These are phyloP conservation scores for Chlamydomonas incerta DNA, from an alignment of 139 green algal genomes.

Conservation along the genomic window DNA sequence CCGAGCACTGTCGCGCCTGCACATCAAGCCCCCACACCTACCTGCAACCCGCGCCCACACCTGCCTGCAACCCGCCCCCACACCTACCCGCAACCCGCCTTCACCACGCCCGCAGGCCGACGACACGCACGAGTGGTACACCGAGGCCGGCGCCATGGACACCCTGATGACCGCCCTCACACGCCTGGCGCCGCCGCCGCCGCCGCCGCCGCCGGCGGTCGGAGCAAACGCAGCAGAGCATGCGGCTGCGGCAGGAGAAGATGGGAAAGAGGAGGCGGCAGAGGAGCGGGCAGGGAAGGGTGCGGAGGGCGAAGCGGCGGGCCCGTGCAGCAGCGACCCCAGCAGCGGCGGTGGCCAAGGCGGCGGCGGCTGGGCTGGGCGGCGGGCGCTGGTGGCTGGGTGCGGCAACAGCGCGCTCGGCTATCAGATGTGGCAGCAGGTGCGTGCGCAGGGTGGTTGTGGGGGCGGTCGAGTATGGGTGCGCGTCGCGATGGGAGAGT, in stretches of 20 bases:
- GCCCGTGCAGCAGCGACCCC: background rate
- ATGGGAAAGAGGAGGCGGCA: too few relatives aligned
- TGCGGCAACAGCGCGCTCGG: constrained; percentile 15
- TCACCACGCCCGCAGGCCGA: background rate
- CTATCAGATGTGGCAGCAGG: background rate
- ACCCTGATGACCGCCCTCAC: background rate
- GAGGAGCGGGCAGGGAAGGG: too few relatives aligned
- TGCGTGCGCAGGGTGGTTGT: too few relatives aligned
- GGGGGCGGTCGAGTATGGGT: too few relatives aligned
- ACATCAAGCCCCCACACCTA: background rate
- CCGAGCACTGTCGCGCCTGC: too few relatives aligned
- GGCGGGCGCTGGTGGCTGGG: background rate
- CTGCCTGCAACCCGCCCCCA: too few relatives aligned
- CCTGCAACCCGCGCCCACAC: background rate
- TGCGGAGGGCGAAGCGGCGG: too few relatives aligned
- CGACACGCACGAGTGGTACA: constrained; percentile 6
- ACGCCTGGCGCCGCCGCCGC: background rate
- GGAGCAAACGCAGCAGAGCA: too few relatives aligned
- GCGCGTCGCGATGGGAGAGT: too few relatives aligned
- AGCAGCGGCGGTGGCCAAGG: background rate
- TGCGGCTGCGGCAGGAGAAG: too few relatives aligned
- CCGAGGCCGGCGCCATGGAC: background rate
- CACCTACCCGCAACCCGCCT: too few relatives aligned
- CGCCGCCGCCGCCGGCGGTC: background rate
- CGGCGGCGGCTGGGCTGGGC: background rate